These are phyloP conservation scores for Candida neerlandica DNA, from an alignment of 1,139 yeast species.

Conservation along the genomic window DNA sequence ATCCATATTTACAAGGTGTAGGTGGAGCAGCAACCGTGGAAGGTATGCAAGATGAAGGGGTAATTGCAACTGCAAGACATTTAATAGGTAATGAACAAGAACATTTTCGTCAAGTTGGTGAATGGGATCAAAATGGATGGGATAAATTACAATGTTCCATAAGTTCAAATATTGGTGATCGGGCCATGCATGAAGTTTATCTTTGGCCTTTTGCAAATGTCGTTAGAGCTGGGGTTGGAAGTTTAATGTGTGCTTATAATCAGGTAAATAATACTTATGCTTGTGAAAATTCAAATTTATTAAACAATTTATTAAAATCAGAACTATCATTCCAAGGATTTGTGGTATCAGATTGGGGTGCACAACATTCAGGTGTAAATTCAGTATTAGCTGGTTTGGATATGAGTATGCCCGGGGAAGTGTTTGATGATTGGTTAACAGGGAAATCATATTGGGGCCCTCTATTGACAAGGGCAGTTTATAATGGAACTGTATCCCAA, in stretches of 20 bases:
- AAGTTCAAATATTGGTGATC: constrained; percentile 58
- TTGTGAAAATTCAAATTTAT: constrained; percentile 60
- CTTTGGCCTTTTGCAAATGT: constrained; percentile 72
- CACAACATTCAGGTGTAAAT: constrained; percentile 59
- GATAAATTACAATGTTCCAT: constrained; percentile 39
- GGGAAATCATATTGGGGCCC: constrained; percentile 65
- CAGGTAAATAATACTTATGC: constrained; percentile 60
- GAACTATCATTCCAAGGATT: constrained; percentile 71
- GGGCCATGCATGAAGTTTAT: constrained; percentile 64
- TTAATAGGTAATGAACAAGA: constrained; percentile 68
- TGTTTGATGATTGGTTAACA: constrained; percentile 53
- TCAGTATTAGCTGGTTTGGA: constrained; percentile 64
- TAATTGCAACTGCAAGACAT: constrained; percentile 57
- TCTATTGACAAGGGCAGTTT: constrained; percentile 54
- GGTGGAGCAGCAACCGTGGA: constrained; percentile 55
- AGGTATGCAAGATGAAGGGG: constrained; percentile 62
- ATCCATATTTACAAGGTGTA: constrained; percentile 63
- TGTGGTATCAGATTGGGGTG: constrained; percentile 70
- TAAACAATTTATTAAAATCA: constrained; percentile 58
- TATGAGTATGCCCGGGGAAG: constrained; percentile 70
- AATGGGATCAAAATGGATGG: constrained; percentile 53
- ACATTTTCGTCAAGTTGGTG: constrained; percentile 60
- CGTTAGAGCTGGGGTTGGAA: constrained; percentile 60
- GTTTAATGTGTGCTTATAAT: constrained; percentile 66
- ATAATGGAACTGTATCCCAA: constrained; percentile 58